Evolutionary conservation across 169 alveolate genomes (phyloP).

Genomic region (Plasmodium chabaudi): DNA sequence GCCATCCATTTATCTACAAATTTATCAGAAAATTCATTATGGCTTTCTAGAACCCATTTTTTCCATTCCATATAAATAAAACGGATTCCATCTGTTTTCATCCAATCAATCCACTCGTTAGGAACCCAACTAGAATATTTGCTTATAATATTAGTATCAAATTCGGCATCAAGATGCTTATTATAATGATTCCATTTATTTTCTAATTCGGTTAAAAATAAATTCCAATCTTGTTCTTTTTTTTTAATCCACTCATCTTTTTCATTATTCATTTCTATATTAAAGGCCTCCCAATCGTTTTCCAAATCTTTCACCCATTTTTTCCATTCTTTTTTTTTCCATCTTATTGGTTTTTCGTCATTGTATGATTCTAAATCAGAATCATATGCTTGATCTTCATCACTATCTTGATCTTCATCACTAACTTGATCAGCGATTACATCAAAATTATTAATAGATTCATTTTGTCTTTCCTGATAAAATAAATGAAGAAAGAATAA

Average conservation of each 20-base stretch:
- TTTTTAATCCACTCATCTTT: conserved; percentile 4
- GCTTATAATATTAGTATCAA: background rate
- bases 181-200: conserved; percentile 31
- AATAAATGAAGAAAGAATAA: no score
- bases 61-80: conserved; percentile 21
- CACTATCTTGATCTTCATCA: no score
- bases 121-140: conserved; percentile 11
- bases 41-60: conserved; percentile 16
- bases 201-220: background rate
- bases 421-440: no score
- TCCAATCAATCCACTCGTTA: conserved; percentile 18
- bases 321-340: conserved; percentile 20
- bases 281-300: conserved; percentile 3
- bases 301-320: conserved; percentile 9
- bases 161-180: conserved; percentile 11
- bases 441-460: no score
- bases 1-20: conserved; percentile 18
- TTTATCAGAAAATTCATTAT: background rate
- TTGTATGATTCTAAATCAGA: background rate
- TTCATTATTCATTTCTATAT: conserved; percentile 1
- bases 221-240: conserved; percentile 28
- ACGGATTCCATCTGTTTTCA: conserved; percentile 4
- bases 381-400: no score
- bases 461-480: no score
- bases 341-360: background rate